These are phyloP conservation scores for Alternaria ethzedia DNA, from an alignment of 2,329 filamentous ascomycete species.

Conservation along the genomic window DNA sequence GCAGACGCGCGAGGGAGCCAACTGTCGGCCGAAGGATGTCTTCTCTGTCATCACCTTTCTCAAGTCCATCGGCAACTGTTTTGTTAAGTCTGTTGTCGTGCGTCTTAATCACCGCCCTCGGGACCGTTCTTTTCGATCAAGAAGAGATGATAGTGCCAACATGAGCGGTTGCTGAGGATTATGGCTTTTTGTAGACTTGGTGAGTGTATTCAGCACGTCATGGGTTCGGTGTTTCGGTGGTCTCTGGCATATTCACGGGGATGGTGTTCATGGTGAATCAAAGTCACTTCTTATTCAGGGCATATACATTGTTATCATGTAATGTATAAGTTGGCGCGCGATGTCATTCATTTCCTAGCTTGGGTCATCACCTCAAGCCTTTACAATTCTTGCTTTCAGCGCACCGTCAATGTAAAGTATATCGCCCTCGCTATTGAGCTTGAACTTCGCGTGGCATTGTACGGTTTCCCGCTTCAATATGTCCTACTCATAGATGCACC, in stretches of 20 bases:
- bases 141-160: background rate
- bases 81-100: background rate
- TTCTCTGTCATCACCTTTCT: background rate
- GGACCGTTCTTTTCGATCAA: background rate
- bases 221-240: background rate
- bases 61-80: background rate
- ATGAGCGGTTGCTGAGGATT: background rate
- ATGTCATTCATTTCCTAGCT: background rate
- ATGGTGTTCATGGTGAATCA: background rate
- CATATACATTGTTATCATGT: background rate
- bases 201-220: background rate
- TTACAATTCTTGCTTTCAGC: background rate
- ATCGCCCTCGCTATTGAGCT: background rate
- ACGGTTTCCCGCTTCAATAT: background rate
- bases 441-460: background rate
- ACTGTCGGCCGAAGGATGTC: background rate
- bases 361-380: background rate
- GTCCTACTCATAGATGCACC: no score
- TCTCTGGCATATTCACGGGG: background rate
- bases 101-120: background rate
- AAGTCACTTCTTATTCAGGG: background rate
- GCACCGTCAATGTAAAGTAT: background rate
- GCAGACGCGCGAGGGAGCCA: background rate
- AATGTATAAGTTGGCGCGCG: background rate
- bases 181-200: background rate